phyloP scores from a whole-genome alignment of 768 basidiomycete species.

The Russula earlei region DNA sequence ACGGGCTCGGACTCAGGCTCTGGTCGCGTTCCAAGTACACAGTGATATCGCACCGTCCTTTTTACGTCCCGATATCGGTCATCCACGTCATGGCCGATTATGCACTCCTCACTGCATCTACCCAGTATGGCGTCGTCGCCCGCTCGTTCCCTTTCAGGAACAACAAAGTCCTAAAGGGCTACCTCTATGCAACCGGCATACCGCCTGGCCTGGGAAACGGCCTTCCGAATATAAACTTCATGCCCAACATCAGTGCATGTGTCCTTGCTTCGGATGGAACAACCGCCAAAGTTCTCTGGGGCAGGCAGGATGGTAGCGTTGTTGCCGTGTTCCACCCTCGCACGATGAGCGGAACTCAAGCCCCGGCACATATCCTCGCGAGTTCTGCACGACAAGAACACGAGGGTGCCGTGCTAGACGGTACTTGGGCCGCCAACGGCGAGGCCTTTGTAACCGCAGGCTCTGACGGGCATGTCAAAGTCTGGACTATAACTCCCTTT shows the following conservation, averaged over 20 bases:
- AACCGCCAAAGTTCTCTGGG: slow-evolving; percentile 65
- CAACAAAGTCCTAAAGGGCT: slow-evolving; percentile 60
- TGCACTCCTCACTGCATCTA: slow-evolving; percentile 51
- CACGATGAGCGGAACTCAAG: slow-evolving; percentile 46
- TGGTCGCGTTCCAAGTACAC: slow-evolving; percentile 58
- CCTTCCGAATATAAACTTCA: slow-evolving; percentile 69
- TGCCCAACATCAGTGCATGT: slow-evolving; percentile 55
- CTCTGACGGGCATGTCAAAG: slow-evolving; percentile 56
- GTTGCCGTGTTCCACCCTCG: slow-evolving; percentile 47
- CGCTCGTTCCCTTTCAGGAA: slow-evolving; percentile 66
- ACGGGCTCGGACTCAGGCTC: slow-evolving; percentile 36
- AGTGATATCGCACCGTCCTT: slow-evolving; percentile 54
- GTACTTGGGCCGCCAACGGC: slow-evolving; percentile 38
- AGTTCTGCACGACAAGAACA: slow-evolving; percentile 54
- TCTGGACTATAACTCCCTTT: slow-evolving; percentile 56
- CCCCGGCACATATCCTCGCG: slow-evolving; percentile 36
- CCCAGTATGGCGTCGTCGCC: slow-evolving; percentile 60
- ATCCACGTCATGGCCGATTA: slow-evolving; percentile 51
- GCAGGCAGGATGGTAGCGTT: slow-evolving; percentile 59
- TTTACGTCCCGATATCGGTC: slow-evolving; percentile 44
- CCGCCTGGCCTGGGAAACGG: slow-evolving; percentile 52
- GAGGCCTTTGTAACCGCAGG: slow-evolving; percentile 42
- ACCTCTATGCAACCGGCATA: slow-evolving; percentile 52
- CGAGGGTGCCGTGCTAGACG: slow-evolving; percentile 46
- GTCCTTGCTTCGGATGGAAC: slow-evolving; percentile 51